phyloP scores from a whole-genome alignment of 352 stramenopile genomes.

The Phytopythium chamaehyphon region DNA sequence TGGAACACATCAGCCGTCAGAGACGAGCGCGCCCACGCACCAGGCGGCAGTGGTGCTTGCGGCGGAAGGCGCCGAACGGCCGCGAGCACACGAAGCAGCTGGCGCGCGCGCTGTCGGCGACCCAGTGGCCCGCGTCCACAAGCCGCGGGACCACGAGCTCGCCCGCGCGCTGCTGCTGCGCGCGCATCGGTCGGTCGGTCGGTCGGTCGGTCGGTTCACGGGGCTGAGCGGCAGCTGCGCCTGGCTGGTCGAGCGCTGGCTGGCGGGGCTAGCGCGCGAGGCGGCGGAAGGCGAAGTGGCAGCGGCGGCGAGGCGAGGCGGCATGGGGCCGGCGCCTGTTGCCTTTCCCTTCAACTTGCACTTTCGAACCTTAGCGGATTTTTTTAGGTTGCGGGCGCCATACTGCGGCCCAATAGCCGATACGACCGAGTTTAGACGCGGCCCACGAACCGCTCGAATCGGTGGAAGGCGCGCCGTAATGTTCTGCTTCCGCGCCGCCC shows the following conservation, averaged over 20 bases:
- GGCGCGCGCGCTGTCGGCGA: constrained; percentile 61
- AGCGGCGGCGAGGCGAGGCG: too few relatives aligned
- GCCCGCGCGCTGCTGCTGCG: constrained; percentile 28
- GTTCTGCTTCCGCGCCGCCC: constrained; percentile 9
- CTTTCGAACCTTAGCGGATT: not conserved
- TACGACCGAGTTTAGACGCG: constrained; percentile 9
- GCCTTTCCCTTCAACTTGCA: too few relatives aligned
- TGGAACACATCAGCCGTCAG: too few relatives aligned
- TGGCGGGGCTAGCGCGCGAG: not conserved
- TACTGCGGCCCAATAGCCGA: constrained; percentile 2
- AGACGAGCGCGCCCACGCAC: too few relatives aligned
- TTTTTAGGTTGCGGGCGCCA: not conserved
- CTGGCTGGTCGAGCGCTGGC: not conserved
- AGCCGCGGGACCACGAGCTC: constrained; percentile 71
- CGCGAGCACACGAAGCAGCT: constrained; percentile 79
- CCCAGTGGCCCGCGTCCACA: constrained; percentile 71
- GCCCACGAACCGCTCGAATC: constrained; percentile 13
- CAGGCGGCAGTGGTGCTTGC: constrained; percentile 87
- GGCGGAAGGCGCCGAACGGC: constrained; percentile 72
- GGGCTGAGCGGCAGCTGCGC: not conserved
- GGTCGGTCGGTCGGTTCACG: constrained; percentile 4
- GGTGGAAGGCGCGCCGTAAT: not conserved
- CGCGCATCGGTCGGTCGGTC: not conserved
- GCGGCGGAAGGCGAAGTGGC: not conserved
- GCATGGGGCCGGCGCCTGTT: too few relatives aligned